Evolutionary conservation across 2,329 filamentous ascomycete genomes (phyloP).

Genomic region (Nigrograna mackinnonii): DNA sequence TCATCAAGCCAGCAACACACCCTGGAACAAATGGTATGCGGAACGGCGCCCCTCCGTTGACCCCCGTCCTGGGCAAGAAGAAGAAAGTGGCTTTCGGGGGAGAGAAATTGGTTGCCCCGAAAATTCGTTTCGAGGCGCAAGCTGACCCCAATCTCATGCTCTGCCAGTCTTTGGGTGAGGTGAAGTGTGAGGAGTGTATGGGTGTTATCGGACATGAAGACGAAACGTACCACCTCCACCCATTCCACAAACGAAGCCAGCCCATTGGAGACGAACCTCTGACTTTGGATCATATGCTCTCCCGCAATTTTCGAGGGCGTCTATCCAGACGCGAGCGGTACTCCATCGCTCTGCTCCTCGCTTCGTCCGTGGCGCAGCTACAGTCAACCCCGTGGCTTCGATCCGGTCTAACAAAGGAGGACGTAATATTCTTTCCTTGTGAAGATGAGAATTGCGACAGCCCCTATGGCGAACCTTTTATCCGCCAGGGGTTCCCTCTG

Average conservation of each 20-base stretch:
- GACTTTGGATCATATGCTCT: slow-evolving; percentile 14
- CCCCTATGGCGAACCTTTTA: slow-evolving; percentile 65
- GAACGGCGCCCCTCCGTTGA: too few species aligned
- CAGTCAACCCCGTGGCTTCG: slow-evolving; percentile 18
- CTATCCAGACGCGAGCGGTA: slow-evolving; percentile 16
- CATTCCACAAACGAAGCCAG: slow-evolving; percentile 5
- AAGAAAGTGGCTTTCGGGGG: too few species aligned
- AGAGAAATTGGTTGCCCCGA: too few species aligned
- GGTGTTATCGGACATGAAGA: slow-evolving; percentile 15
- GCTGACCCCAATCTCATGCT: slow-evolving; percentile 7
- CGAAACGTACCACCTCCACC: slow-evolving; percentile 15
- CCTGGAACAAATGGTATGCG: too few species aligned
- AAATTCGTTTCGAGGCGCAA: slow-evolving; percentile 2
- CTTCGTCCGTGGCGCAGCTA: slow-evolving; percentile 20
- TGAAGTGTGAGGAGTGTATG: slow-evolving; percentile 11
- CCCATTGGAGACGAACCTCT: slow-evolving; percentile 1
- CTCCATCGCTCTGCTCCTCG: slow-evolving; percentile 17
- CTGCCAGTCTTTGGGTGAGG: slow-evolving; percentile 9
- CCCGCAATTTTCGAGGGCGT: slow-evolving; percentile 3
- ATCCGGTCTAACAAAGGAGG: slow-evolving; percentile 11
- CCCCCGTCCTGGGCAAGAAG: too few species aligned
- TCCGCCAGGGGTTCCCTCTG: slow-evolving; percentile 74
- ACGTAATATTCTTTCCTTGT: slow-evolving; percentile 14
- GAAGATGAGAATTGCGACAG: slow-evolving; percentile 5
- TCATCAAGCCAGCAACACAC: too few species aligned